These are phyloP conservation scores for Talaromyces liani DNA, from an alignment of 495 filamentous ascomycete genomes.

Conservation along the genomic window DNA sequence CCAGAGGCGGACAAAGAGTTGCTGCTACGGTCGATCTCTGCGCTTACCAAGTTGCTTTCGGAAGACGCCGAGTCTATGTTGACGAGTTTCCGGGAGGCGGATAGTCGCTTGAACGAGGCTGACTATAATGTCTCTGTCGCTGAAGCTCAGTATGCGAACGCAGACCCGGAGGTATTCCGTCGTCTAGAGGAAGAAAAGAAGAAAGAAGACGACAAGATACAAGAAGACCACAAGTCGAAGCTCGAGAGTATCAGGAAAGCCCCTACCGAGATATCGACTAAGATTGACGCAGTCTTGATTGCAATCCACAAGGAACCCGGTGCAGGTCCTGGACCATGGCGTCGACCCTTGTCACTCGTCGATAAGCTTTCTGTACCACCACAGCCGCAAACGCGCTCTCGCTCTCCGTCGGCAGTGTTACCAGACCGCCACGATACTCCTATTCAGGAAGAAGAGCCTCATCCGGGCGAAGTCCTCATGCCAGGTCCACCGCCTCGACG, in stretches of 20 bases:
- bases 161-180: constrained; percentile 35
- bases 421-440: constrained; percentile 2
- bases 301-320: constrained; percentile 23
- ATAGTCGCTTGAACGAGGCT: constrained; percentile 43
- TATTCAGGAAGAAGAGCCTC: not conserved
- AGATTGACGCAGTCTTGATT: constrained; percentile 25
- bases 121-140: constrained; percentile 48
- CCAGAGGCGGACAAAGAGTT: constrained; percentile 37
- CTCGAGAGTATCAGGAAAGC: constrained; percentile 40
- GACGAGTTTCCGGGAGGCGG: constrained; percentile 39
- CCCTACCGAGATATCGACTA: constrained; percentile 25
- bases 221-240: constrained; percentile 36
- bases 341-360: constrained; percentile 8
- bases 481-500: constrained; percentile 12
- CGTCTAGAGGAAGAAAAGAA: constrained; percentile 41
- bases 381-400: constrained; percentile 6
- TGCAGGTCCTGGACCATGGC: constrained; percentile 10
- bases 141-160: constrained; percentile 39
- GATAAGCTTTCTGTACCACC: not conserved
- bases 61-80: constrained; percentile 44
- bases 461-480: constrained; percentile 15
- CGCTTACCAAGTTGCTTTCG: constrained; percentile 33
- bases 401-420: not conserved
- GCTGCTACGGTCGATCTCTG: constrained; percentile 35
- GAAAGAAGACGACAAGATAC: constrained; percentile 44